Evolutionary conservation across 2,329 filamentous ascomycete genomes (phyloP).

Genomic region (Cadophora gregata): DNA sequence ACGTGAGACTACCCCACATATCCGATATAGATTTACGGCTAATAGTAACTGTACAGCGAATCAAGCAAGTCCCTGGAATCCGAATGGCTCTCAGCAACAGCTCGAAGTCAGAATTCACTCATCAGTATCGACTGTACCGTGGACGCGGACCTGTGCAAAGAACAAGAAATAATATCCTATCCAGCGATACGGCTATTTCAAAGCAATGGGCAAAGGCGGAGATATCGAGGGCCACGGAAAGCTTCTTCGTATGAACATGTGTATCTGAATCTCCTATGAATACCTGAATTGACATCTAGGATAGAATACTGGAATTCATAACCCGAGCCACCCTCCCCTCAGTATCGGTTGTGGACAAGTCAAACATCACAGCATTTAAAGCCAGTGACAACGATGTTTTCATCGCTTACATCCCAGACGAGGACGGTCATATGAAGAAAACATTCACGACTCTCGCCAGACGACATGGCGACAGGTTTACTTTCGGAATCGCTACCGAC

Average conservation of each 20-base stretch:
- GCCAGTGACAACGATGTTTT: slow-evolving; percentile 50
- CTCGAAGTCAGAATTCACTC: slow-evolving; percentile 36
- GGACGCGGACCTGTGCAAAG: slow-evolving; percentile 48
- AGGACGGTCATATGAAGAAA: slow-evolving; percentile 42
- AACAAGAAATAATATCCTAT: slow-evolving; percentile 51
- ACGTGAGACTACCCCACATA: slow-evolving; percentile 24
- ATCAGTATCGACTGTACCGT: slow-evolving; percentile 51
- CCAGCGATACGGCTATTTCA: slow-evolving; percentile 54
- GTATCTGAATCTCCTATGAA: background rate
- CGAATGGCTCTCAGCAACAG: slow-evolving; percentile 32
- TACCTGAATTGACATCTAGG: background rate
- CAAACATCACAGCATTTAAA: slow-evolving; percentile 45
- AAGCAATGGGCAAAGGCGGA: slow-evolving; percentile 42
- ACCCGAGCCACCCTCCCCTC: slow-evolving; percentile 41
- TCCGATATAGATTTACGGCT: background rate
- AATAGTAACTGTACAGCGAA: slow-evolving; percentile 21
- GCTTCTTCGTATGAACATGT: slow-evolving; percentile 45
- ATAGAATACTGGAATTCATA: slow-evolving; percentile 44
- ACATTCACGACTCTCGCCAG: slow-evolving; percentile 46
- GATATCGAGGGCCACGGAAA: slow-evolving; percentile 53
- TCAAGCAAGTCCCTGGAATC: slow-evolving; percentile 30
- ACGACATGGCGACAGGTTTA: slow-evolving; percentile 49
- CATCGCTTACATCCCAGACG: slow-evolving; percentile 47
- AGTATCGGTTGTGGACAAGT: slow-evolving; percentile 40
- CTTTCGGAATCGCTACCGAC: slow-evolving; percentile 48